A percentile compares a stretch with the other conserved stretches of the same genome.
phyloP scores from a whole-genome alignment of 2,329 filamentous ascomycete species.

The Septoria linicola region DNA sequence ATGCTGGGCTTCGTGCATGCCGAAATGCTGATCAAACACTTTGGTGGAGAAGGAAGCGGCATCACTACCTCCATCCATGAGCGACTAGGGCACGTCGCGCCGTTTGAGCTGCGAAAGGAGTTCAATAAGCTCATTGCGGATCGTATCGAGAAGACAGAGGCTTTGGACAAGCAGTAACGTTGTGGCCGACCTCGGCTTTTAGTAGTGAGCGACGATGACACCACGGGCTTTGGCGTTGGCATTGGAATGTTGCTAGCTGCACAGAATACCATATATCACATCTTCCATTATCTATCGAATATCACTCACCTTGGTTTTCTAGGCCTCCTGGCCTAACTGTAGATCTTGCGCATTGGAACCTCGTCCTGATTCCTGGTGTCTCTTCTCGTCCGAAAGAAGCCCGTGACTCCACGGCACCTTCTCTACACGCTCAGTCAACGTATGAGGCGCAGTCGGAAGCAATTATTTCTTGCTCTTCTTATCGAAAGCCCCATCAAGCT shows the following conservation, averaged over 20 bases:
- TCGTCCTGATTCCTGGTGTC: no score
- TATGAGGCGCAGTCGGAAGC: no score
- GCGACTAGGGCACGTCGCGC: constrained; percentile 71
- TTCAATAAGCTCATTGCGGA: constrained; percentile 65
- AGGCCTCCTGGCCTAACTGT: no score
- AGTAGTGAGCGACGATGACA: constrained; percentile 4
- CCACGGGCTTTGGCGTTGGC: neutral
- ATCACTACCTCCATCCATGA: constrained; percentile 63
- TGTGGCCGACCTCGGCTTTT: neutral
- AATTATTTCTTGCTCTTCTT: constrained; percentile 30
- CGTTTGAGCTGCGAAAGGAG: constrained; percentile 68
- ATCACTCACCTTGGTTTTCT: no score
- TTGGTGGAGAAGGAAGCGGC: constrained; percentile 59
- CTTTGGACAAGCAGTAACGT: constrained; percentile 16
- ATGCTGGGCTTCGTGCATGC: constrained; percentile 76
- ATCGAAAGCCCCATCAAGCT: constrained; percentile 35
- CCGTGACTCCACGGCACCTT: no score
- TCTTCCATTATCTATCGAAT: no score
- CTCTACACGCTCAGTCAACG: no score
- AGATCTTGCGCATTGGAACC: no score
- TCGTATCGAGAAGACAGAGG: constrained; percentile 54
- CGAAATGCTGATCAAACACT: constrained; percentile 62
- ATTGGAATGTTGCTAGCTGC: no score
- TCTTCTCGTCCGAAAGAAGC: no score
- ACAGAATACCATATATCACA: no score